These are phyloP conservation scores for Pleurotus pulmonarius DNA, from an alignment of 768 basidiomycete species.

Conservation along the genomic window DNA sequence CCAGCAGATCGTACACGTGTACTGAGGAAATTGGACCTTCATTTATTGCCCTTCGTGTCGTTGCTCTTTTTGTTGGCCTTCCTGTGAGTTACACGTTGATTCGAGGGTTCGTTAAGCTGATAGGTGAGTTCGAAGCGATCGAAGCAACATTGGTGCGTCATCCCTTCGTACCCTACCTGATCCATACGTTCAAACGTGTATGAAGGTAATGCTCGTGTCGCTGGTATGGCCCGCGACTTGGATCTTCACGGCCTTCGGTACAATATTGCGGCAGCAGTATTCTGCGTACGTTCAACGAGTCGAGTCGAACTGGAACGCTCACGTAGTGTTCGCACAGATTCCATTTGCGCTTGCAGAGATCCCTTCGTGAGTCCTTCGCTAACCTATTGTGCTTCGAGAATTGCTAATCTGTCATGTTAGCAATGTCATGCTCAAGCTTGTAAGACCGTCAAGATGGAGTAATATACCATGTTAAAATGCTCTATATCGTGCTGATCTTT, in stretches of 20 bases:
- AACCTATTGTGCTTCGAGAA: background rate
- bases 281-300: slow-evolving; percentile 16
- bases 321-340: slow-evolving; percentile 12
- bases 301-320: background rate
- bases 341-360: slow-evolving; percentile 23
- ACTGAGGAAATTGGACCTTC: slow-evolving; percentile 18
- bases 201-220: slow-evolving; percentile 34
- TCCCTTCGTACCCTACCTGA: background rate
- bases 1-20: slow-evolving; percentile 4
- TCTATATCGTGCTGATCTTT: background rate
- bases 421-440: slow-evolving; percentile 20
- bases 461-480: slow-evolving; percentile 3
- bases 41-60: slow-evolving; percentile 31
- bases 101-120: background rate
- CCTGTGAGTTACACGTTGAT: slow-evolving; percentile 17
- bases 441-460: slow-evolving; percentile 24
- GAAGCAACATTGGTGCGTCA: slow-evolving; percentile 1
- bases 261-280: slow-evolving; percentile 23
- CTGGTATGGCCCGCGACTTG: slow-evolving; percentile 37
- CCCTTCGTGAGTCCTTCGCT: slow-evolving; percentile 16
- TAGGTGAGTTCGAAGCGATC: background rate
- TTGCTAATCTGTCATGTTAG: slow-evolving; percentile 5
- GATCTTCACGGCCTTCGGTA: slow-evolving; percentile 21
- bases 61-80: slow-evolving; percentile 35
- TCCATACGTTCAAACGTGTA: background rate